phyloP scores from a whole-genome alignment of 2,329 filamentous ascomycete species.

The Epichloe scottii region DNA sequence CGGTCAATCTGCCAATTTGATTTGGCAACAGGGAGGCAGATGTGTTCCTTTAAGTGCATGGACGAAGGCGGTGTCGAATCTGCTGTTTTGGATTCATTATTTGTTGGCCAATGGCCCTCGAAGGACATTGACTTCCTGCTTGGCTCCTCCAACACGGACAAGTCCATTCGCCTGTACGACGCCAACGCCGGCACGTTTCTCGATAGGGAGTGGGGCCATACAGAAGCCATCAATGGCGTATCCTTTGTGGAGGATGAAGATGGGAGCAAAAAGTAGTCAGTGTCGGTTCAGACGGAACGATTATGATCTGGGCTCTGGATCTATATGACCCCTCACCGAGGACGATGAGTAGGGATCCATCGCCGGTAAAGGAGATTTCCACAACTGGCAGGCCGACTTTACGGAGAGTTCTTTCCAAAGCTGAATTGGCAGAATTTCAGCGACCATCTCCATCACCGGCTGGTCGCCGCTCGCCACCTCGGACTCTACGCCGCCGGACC shows the following conservation, averaged over 20 bases:
- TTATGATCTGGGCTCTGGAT: slow-evolving; percentile 64
- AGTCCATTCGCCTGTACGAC: slow-evolving; percentile 86
- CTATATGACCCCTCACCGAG: slow-evolving; percentile 30
- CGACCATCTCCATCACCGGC: slow-evolving; percentile 30
- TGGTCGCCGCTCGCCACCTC: slow-evolving; percentile 42
- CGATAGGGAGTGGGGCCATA: slow-evolving; percentile 88
- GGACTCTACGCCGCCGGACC: slow-evolving; percentile 39
- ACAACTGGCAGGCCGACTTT: slow-evolving; percentile 58
- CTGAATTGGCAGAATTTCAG: slow-evolving; percentile 73
- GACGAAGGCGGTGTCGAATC: slow-evolving; percentile 72
- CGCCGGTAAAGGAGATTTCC: slow-evolving; percentile 41
- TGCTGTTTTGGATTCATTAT: slow-evolving; percentile 70
- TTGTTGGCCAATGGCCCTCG: slow-evolving; percentile 43
- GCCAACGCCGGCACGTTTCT: slow-evolving; percentile 63
- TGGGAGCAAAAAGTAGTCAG: slow-evolving; percentile 50
- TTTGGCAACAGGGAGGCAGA: slow-evolving; percentile 53
- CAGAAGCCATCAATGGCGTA: slow-evolving; percentile 81
- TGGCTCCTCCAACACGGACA: slow-evolving; percentile 89
- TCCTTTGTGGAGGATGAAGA: slow-evolving; percentile 53
- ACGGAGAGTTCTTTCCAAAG: slow-evolving; percentile 73
- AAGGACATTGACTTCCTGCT: slow-evolving; percentile 55
- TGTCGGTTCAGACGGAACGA: slow-evolving; percentile 66
- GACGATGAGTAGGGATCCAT: slow-evolving; percentile 37
- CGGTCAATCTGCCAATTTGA: slow-evolving; percentile 49
- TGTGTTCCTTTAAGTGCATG: slow-evolving; percentile 67